A percentile compares a stretch with the other conserved stretches of the same genome.
phyloP scores from a whole-genome alignment of 1,284 basidiomycete species.

The Rhodotorula sp. region DNA sequence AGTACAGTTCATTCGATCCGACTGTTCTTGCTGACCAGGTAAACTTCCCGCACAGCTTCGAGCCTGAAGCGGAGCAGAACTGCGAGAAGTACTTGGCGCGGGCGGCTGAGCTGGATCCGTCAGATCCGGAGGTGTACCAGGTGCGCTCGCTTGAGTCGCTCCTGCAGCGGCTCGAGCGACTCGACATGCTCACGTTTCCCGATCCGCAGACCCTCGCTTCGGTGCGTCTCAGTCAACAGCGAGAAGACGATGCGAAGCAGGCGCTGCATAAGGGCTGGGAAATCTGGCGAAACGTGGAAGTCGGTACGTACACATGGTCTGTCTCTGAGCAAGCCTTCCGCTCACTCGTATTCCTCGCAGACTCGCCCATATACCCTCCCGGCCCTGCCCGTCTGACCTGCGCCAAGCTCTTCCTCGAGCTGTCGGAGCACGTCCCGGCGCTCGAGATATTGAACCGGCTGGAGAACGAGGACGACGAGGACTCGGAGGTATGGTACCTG shows the following conservation, averaged over 20 bases:
- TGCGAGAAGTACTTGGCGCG: slow-evolving; percentile 73
- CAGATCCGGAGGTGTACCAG: slow-evolving; percentile 70
- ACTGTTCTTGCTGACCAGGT: neutral
- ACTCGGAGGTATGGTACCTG: slow-evolving; percentile 91
- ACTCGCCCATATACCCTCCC: slow-evolving; percentile 69
- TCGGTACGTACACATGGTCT: slow-evolving; percentile 55
- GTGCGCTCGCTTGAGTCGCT: neutral
- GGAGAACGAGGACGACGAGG: slow-evolving; percentile 78
- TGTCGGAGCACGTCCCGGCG: slow-evolving; percentile 67
- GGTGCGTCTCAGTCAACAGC: slow-evolving; percentile 82
- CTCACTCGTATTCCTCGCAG: slow-evolving; percentile 50
- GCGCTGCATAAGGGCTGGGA: slow-evolving; percentile 69
- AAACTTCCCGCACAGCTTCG: slow-evolving; percentile 61
- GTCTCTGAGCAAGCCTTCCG: neutral
- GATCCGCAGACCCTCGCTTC: slow-evolving; percentile 68
- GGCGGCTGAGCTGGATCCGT: slow-evolving; percentile 70
- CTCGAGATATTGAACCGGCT: slow-evolving; percentile 74
- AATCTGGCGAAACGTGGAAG: slow-evolving; percentile 70
- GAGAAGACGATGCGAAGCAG: slow-evolving; percentile 73
- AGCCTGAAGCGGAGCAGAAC: slow-evolving; percentile 71
- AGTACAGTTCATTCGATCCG: neutral
- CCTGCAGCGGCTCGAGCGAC: neutral
- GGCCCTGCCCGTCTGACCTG: slow-evolving; percentile 71
- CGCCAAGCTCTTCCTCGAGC: slow-evolving; percentile 80
- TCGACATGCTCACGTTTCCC: slow-evolving; percentile 53